phyloP scores from a whole-genome alignment of 768 basidiomycete species.

The Hericium coralloides region DNA sequence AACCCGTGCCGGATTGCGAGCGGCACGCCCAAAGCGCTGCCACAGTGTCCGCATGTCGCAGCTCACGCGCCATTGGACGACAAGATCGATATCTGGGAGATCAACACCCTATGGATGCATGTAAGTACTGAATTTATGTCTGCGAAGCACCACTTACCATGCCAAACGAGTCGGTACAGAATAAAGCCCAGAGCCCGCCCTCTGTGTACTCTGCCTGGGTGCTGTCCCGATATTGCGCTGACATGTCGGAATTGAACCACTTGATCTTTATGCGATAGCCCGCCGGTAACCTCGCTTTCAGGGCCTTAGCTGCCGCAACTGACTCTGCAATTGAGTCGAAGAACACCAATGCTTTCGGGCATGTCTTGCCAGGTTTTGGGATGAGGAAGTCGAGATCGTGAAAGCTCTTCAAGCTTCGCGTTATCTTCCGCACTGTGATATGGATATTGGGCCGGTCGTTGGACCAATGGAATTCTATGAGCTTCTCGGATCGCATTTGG shows the following conservation, averaged over 20 bases:
- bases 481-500: conserved; percentile 12
- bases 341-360: conserved; percentile 17
- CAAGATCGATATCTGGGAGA: neutral
- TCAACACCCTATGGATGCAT: neutral
- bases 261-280: conserved; percentile 1
- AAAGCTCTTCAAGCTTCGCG: conserved; percentile 4
- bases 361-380: conserved; percentile 9
- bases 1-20: neutral
- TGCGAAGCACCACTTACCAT: conserved; percentile 21
- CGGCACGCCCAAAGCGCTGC: neutral
- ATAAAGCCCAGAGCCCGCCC: conserved; percentile 20
- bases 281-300: neutral
- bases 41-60: neutral
- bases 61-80: neutral
- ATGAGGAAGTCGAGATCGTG: conserved; percentile 18
- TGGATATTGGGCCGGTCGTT: conserved; percentile 27
- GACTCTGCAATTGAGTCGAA: conserved; percentile 9
- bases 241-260: conserved; percentile 24
- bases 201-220: conserved; percentile 8
- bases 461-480: conserved; percentile 12
- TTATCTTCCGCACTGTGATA: conserved; percentile 19
- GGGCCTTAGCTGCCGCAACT: too few species aligned
- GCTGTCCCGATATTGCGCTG: conserved; percentile 12
- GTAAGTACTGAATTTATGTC: too few species aligned
- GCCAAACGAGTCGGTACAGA: conserved; percentile 24